phyloP scores from a whole-genome alignment of 441 rosid species.

The Eutrema salsugineum region DNA sequence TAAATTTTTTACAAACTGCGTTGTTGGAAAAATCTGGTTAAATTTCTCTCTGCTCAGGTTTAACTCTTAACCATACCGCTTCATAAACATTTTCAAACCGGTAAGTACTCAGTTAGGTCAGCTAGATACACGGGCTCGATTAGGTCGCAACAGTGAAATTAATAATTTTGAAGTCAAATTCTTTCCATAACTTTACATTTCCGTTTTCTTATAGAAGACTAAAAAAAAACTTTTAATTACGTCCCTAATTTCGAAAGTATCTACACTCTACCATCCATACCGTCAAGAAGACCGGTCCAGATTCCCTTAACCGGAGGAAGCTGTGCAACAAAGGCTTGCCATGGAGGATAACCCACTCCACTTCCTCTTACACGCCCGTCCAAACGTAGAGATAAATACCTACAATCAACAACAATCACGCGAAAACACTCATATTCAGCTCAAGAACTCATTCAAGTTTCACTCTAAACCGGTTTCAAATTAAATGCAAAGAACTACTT shows the following conservation, averaged over 20 bases:
- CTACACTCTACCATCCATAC: conserved; percentile 84
- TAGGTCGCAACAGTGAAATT: neutral
- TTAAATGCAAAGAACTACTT: conserved; percentile 31
- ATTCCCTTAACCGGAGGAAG: conserved; percentile 86
- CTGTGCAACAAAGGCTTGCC: conserved; percentile 94
- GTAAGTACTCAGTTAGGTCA: neutral
- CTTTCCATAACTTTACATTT: neutral
- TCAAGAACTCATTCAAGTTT: conserved; percentile 2
- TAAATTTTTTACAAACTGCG: neutral
- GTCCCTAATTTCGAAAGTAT: neutral
- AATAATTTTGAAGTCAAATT: neutral
- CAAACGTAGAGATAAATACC: conserved; percentile 79
- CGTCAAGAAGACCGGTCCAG: conserved; percentile 93
- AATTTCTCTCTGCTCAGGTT: neutral
- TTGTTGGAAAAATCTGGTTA: neutral
- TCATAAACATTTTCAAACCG: neutral
- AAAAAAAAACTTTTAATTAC: no score
- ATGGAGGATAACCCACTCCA: conserved; percentile 95
- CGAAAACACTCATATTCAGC: neutral
- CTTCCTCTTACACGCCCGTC: conserved; percentile 95
- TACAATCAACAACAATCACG: conserved; percentile 8
- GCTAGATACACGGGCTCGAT: neutral
- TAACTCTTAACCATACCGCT: neutral
- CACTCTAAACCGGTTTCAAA: neutral
- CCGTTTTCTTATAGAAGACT: neutral